A percentile compares a stretch with the other conserved stretches of the same genome.
phyloP scores from a whole-genome alignment of 371 early-diverging fungal species.

The Rhizopus stolonifer region DNA sequence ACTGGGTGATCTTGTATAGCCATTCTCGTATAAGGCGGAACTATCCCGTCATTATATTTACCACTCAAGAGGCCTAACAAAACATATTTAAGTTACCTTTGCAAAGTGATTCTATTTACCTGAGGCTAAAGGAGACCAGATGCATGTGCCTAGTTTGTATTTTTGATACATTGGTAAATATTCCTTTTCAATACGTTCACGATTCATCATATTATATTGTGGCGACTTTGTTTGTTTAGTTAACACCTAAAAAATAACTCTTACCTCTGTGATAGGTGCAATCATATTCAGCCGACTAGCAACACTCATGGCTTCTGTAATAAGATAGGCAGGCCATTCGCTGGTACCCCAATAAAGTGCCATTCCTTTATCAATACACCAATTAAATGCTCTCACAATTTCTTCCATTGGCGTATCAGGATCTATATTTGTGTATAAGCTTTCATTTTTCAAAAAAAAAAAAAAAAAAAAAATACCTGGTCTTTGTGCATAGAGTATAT shows the following conservation, averaged over 20 bases:
- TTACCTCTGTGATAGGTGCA: slow-evolving; percentile 63
- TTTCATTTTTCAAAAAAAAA: too few species aligned
- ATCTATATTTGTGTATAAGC: too few species aligned
- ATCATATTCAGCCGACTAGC: slow-evolving; percentile 70
- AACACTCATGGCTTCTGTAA: slow-evolving; percentile 75
- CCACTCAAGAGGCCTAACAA: slow-evolving; percentile 61
- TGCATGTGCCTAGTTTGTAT: slow-evolving; percentile 72
- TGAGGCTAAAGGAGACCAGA: slow-evolving; percentile 81
- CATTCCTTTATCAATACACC: slow-evolving; percentile 80
- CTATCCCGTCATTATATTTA: slow-evolving; percentile 71
- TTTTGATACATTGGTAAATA: slow-evolving; percentile 72
- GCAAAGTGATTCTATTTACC: slow-evolving; percentile 34
- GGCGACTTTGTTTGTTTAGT: slow-evolving; percentile 65
- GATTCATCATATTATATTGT: slow-evolving; percentile 86
- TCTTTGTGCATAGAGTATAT: slow-evolving; percentile 82
- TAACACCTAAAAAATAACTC: too few species aligned
- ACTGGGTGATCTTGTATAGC: slow-evolving; percentile 65
- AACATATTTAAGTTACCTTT: not conserved
- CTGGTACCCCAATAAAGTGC: slow-evolving; percentile 87
- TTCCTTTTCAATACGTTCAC: slow-evolving; percentile 79
- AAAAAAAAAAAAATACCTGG: slow-evolving; percentile 53
- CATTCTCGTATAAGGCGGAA: slow-evolving; percentile 74
- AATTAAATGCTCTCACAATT: slow-evolving; percentile 84
- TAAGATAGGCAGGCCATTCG: slow-evolving; percentile 84
- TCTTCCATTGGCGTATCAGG: slow-evolving; percentile 79